Evolutionary conservation across 192 early-diverging fungal species (phyloP), one percentile per base, ranked within the genome.

Genomic region (Allomyces macrogynus): DNA sequence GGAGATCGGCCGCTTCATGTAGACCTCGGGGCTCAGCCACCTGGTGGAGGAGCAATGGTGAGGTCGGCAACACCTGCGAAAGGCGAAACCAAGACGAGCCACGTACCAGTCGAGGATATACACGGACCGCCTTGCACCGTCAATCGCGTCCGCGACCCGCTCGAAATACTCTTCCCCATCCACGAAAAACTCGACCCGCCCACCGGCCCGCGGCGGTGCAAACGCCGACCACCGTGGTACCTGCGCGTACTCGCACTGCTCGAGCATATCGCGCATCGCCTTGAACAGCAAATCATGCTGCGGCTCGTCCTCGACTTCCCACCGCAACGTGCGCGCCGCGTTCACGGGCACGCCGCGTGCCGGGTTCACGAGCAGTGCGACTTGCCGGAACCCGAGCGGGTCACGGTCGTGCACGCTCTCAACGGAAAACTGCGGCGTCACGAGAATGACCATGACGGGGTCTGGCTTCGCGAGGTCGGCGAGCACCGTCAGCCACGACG

Each of bases 21-120:
- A 23, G 23, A 93, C 66, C 68, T 93, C 91, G 20, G 91, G 91
- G 44, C 86, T 86, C 65, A 92, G 75, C 86, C 89, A 92, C 90
- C 90, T 91, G 75, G 90, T 89, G 26, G 77, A 82, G 69, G 86
- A 84, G n/a, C n/a, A 67, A 88, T 87, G 57, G n/a, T n/a, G 68
- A 67, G 40, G 74, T 71, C 87, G 62, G 78, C 76, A n/a, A n/a
- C n/a, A n/a, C n/a, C n/a, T n/a, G n/a, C n/a, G n/a, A n/a, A n/a
- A n/a, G n/a, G n/a, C n/a, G n/a, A n/a, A n/a, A n/a, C n/a, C n/a
- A 84, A 77, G 4, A 85, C 86, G 32, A 40, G 32, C 7, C 32
- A 40, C 32, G 32, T 40, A 40, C 32, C 32, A 40, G 32, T 40
- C 32, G 32, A 40, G 32, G 32, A 40, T 40, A 40, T 40, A 40